phyloP scores from a whole-genome alignment of 306 rosid genomes.

The Vicia sativa region DNA sequence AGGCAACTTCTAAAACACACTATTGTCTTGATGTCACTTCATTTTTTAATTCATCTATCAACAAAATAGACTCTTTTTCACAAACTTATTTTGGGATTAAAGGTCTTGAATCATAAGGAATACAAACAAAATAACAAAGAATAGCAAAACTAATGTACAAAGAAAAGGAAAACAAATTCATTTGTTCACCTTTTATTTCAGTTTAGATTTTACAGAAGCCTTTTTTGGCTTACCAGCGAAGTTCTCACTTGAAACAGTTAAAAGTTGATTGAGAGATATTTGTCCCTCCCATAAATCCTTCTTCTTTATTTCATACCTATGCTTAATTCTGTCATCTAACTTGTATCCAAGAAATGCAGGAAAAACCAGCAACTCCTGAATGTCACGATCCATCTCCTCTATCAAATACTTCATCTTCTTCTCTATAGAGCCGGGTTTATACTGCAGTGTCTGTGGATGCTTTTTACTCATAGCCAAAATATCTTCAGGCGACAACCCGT shows the following conservation, averaged over 20 bases:
- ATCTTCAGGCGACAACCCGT: slow-evolving; percentile 64
- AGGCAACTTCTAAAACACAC: slow-evolving; percentile 1
- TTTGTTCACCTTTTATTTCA: slow-evolving; percentile 31
- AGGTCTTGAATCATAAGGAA: slow-evolving; percentile 9
- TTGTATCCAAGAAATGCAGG: slow-evolving; percentile 86
- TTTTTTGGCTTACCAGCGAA: slow-evolving; percentile 44
- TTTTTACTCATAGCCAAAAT: slow-evolving; percentile 70
- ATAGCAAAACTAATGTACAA: slow-evolving; percentile 26
- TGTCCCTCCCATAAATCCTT: slow-evolving; percentile 45
- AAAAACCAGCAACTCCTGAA: slow-evolving; percentile 62
- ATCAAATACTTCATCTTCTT: slow-evolving; percentile 76
- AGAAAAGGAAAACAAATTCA: slow-evolving; percentile 20
- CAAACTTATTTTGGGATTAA: background rate
- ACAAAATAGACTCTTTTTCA: background rate
- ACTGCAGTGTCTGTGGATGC: slow-evolving; percentile 84
- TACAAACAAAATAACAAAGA: slow-evolving; percentile 17
- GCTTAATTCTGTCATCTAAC: slow-evolving; percentile 73
- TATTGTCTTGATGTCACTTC: background rate
- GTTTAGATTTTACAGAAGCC: slow-evolving; percentile 37
- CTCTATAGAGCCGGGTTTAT: slow-evolving; percentile 56
- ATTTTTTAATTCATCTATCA: background rate
- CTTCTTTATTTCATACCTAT: slow-evolving; percentile 63
- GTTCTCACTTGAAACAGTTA: slow-evolving; percentile 59
- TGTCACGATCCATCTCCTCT: slow-evolving; percentile 73
- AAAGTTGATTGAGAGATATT: slow-evolving; percentile 72